Conservation (phyloP, 2,329 filamentous ascomycete genomes). For the Trichoderma sp. region DNA sequence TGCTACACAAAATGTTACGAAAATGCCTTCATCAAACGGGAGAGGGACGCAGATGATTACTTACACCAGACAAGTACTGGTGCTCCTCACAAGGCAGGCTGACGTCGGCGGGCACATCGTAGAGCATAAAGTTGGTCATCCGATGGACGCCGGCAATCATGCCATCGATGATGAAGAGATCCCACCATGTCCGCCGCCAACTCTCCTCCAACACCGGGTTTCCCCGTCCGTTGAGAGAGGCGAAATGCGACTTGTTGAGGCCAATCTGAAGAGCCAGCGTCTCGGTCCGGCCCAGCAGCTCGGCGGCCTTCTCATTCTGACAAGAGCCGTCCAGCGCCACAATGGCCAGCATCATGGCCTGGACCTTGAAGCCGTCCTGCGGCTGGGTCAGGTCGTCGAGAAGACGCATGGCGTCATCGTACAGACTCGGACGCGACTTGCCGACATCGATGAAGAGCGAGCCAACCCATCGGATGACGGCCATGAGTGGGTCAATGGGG, state of each 20-base stretch:
- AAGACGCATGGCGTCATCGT: slow-evolving; percentile 60
- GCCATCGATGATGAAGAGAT: slow-evolving; percentile 75
- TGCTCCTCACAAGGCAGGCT: slow-evolving; percentile 80
- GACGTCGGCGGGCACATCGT: slow-evolving; percentile 67
- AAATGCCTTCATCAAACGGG: no score
- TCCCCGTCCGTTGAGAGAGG: slow-evolving; percentile 62
- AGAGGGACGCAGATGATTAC: slow-evolving; percentile 30
- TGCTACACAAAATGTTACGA: slow-evolving; percentile 45
- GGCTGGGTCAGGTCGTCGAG: slow-evolving; percentile 51
- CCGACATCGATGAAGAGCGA: slow-evolving; percentile 57
- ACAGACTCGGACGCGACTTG: slow-evolving; percentile 51
- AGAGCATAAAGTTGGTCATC: slow-evolving; percentile 69
- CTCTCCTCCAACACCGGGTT: slow-evolving; percentile 76
- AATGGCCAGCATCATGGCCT: slow-evolving; percentile 75
- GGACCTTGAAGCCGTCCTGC: slow-evolving; percentile 67
- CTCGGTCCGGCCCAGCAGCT: slow-evolving; percentile 69
- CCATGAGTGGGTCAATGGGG: slow-evolving; percentile 52
- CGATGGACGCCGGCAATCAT: slow-evolving; percentile 81
- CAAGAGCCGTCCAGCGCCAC: slow-evolving; percentile 78
- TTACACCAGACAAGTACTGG: slow-evolving; percentile 65
- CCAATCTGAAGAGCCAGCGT: slow-evolving; percentile 74
- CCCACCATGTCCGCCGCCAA: slow-evolving; percentile 92
- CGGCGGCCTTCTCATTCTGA: slow-evolving; percentile 67
- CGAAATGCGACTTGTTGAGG: slow-evolving; percentile 71
- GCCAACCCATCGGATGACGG: slow-evolving; percentile 59